Evolutionary conservation across 2,329 filamentous ascomycete genomes (phyloP), one percentile per base, ranked within the genome.

Genomic region (Didymella arachidicola): DNA sequence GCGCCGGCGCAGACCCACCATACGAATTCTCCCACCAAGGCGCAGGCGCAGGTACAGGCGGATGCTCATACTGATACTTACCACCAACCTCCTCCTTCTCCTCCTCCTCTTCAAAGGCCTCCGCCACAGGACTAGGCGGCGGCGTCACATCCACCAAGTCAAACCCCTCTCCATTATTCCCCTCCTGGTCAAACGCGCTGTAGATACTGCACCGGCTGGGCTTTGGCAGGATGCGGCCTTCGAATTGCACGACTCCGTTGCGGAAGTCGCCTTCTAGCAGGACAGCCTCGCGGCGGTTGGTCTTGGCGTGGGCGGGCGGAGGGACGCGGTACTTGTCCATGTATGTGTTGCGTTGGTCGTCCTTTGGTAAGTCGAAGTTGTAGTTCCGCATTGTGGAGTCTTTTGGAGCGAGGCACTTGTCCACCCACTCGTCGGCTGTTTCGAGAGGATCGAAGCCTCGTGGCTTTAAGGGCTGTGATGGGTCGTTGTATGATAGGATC

Each of bases 141-240:
- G 38, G 34, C n/a, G 22, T 42, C 18, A 14, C n/a, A 32, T 53
- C 39, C 25, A 38, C 36, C 1, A 16, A 7, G n/a, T 53, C 48
- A 22, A 53, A 53, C 12, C 27, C 47, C 19, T 36, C 32, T 1
- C 18, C 43, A n/a, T 27, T 12, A 1, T n/a, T 5, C 26, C 22
- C 38, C 7, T 26, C 38, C 10, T 39, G 49, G 0, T 36, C 55
- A 34, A 53, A 58, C 25, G 22, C 49, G n/a, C 19, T 36, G 14
- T 53, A 58, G 8, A 58, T 49, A 27, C 55, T 58, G 3, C 22
- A 25, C 14, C 55, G 44, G 7, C 55, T 53, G 0, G 55, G 55
- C 36, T 39, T 49, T 14, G 55, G 49, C 30, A 58, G 30, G 32
- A 48, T 3, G 14, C 11, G 7, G 8, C 38, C 53, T 12, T 32